Evolutionary conservation across 768 basidiomycete genomes (phyloP).

Genomic region (Chlorophyllum brunneum): DNA sequence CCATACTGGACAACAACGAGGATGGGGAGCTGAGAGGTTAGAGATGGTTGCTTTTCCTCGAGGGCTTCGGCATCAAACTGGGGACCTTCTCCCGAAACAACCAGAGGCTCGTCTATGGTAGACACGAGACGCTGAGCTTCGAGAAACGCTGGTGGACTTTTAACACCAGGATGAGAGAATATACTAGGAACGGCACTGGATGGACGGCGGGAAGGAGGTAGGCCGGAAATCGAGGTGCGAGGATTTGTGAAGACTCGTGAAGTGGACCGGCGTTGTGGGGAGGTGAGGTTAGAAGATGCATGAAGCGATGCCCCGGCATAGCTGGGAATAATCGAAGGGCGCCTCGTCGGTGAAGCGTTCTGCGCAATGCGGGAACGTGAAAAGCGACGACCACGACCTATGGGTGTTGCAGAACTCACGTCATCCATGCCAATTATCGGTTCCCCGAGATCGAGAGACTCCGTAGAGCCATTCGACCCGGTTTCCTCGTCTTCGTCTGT

Average conservation of each 20-base stretch:
- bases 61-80: slow-evolving; percentile 45
- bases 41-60: slow-evolving; percentile 55
- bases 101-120: slow-evolving; percentile 33
- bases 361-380: slow-evolving; percentile 6
- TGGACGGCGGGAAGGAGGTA: slow-evolving; percentile 42
- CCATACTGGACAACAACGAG: slow-evolving; percentile 90
- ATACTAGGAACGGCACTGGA: slow-evolving; percentile 67
- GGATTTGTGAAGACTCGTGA: slow-evolving; percentile 17
- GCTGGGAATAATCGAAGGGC: slow-evolving; percentile 26
- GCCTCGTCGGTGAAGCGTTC: slow-evolving; percentile 18
- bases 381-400: slow-evolving; percentile 8
- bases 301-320: slow-evolving; percentile 22
- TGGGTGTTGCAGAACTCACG: neutral
- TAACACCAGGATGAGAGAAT: slow-evolving; percentile 81
- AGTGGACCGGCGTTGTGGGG: slow-evolving; percentile 16
- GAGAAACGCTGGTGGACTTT: slow-evolving; percentile 69
- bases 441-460: slow-evolving; percentile 29
- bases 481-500: slow-evolving; percentile 35
- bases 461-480: slow-evolving; percentile 27
- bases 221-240: slow-evolving; percentile 14
- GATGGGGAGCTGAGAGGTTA: slow-evolving; percentile 74
- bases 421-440: slow-evolving; percentile 14
- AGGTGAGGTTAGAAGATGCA: slow-evolving; percentile 28
- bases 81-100: slow-evolving; percentile 16
- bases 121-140: slow-evolving; percentile 65